Evolutionary conservation across 371 early-diverging fungal species (phyloP), one percentile per base, ranked within the genome.

Genomic region (Apophysomyces sp.): DNA sequence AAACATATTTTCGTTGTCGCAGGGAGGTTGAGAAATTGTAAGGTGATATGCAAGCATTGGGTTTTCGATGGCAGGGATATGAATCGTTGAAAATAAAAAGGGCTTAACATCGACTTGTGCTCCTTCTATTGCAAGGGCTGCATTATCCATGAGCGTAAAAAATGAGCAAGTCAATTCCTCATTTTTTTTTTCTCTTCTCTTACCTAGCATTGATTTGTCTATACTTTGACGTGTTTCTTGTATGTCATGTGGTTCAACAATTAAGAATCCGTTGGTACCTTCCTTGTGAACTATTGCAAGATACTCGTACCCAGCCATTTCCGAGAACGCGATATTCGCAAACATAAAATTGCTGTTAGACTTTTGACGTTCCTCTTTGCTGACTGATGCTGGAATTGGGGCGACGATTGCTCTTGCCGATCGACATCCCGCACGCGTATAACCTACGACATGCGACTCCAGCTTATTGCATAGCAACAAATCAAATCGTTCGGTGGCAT

Each of bases 11-110:
- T 61, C 62, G 55, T 73, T 69, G 28, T 71, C 60, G 53, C 88
- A 87, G 16, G 73, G 68, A 8, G 71, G 74, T 27, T 85, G 72
- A 11, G 74, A 74, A 7, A 86, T 76, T 24, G 69, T 73, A 8
- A 88, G 69, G 39, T 79, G 85, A 55, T 86, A 88, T 2, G 86
- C 84, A 15, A 88, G 64, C 63, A 88, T 74, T 11, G 85, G 81
- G 39, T 77, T 88, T 65, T 86, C 85, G 37, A 88, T 83, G 13
- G 76, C 72, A 16, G 88, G 86, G 16, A 88, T 72, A 21, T 68
- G 82, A 15, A 88, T 68, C 6, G 76, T 69, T 0, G 86, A 82
- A 16, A 85, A 78, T 21, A 87, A 56, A 0, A 80, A 62, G 31
- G 75, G 66, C 0, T 64, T 55, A 0, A 69, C 57, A n/a, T 72